These are phyloP conservation scores for Gentiana straminea DNA, from an alignment of 257 asterid genomes.

Conservation along the genomic window DNA sequence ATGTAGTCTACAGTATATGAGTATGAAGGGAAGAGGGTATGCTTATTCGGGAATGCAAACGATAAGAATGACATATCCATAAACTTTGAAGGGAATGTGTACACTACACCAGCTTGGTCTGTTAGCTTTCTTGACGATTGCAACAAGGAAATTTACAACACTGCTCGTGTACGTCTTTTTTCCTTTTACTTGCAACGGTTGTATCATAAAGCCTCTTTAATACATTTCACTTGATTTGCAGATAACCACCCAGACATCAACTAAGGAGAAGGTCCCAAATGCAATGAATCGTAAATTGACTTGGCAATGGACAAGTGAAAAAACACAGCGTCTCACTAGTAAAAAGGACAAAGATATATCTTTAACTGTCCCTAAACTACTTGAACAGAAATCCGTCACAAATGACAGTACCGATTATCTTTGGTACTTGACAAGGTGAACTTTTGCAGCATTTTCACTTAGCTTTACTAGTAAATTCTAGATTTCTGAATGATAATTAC, in stretches of 20 bases:
- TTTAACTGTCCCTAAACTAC: slow-evolving; percentile 13
- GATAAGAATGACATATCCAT: slow-evolving; percentile 7
- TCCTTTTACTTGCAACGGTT: background rate
- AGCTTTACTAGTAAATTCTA: too few species aligned
- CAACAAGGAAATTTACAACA: slow-evolving; percentile 23
- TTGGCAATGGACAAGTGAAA: slow-evolving; percentile 33
- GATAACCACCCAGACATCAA: slow-evolving; percentile 21
- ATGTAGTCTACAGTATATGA: slow-evolving; percentile 17
- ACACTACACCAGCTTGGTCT: slow-evolving; percentile 34
- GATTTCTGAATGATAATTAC: background rate
- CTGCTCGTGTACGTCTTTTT: slow-evolving; percentile 20
- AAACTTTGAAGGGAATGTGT: slow-evolving; percentile 23
- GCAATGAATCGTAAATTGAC: slow-evolving; percentile 10
- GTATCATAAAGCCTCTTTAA: background rate
- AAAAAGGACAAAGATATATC: background rate
- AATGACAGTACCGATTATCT: slow-evolving; percentile 39
- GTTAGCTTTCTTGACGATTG: slow-evolving; percentile 41
- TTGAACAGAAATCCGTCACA: slow-evolving; percentile 35
- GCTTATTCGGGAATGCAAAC: slow-evolving; percentile 36
- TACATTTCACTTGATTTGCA: background rate
- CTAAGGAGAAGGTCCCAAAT: slow-evolving; percentile 16
- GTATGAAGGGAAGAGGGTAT: slow-evolving; percentile 20
- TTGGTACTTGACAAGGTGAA: slow-evolving; percentile 47
- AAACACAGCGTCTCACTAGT: slow-evolving; percentile 3
- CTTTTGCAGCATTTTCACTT: background rate